Conservation (phyloP, 139 green algal species). For the Haematococcus lacustris region DNA sequence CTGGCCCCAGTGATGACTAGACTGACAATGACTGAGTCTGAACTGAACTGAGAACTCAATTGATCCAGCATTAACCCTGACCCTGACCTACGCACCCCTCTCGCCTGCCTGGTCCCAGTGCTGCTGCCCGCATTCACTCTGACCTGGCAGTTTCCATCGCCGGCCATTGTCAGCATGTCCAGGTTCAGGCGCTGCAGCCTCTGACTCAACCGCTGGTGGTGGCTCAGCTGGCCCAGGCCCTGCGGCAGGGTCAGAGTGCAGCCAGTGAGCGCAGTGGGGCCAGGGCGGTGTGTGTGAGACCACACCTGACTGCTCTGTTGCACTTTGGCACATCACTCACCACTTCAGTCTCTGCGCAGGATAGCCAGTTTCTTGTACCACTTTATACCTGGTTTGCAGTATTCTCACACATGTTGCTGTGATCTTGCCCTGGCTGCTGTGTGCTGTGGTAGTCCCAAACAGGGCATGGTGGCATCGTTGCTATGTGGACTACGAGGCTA, state of each 20-base stretch:
- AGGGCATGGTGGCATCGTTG: too few relatives aligned
- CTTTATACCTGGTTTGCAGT: neutral
- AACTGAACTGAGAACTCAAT: too few relatives aligned
- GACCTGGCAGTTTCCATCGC: slow-evolving; percentile 60
- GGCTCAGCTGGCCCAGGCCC: neutral
- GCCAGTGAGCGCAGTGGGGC: neutral
- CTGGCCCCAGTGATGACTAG: too few relatives aligned
- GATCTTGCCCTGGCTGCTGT: too few relatives aligned
- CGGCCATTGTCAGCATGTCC: slow-evolving; percentile 45
- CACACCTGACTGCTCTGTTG: neutral
- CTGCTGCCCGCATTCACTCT: too few relatives aligned
- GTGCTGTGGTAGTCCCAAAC: too few relatives aligned
- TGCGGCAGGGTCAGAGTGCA: neutral
- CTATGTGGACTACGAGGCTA: too few relatives aligned
- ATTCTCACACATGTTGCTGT: too few relatives aligned
- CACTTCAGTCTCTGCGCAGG: neutral
- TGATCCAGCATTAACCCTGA: too few relatives aligned
- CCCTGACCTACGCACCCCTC: too few relatives aligned
- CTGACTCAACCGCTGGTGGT: slow-evolving; percentile 26
- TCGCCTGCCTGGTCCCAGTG: too few relatives aligned
- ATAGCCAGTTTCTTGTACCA: neutral
- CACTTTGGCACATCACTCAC: neutral
- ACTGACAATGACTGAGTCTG: too few relatives aligned
- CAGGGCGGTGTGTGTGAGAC: neutral
- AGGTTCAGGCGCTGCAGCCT: slow-evolving; percentile 50